Conservation (phyloP, 805 yeast species). For the Geotrichum ghanense region DNA sequence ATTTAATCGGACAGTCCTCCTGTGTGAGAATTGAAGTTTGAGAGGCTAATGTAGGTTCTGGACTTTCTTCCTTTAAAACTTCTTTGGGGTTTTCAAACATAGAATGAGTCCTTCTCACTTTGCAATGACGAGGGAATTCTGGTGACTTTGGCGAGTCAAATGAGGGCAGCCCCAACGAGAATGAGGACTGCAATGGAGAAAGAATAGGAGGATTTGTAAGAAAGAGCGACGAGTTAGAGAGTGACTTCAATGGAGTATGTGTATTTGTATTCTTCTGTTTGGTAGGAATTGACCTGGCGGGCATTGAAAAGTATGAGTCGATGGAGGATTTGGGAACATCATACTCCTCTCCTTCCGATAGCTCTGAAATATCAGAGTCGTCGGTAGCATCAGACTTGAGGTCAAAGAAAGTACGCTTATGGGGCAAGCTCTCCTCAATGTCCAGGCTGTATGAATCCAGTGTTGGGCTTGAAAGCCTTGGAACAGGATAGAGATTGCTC, state of each 20-base stretch:
- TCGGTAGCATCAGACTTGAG: not conserved
- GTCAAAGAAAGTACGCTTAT: not conserved
- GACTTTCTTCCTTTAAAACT: conserved; percentile 28
- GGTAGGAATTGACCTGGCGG: not conserved
- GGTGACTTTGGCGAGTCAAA: not conserved
- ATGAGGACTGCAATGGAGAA: conserved; percentile 8
- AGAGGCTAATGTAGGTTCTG: conserved; percentile 11
- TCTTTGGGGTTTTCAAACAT: conserved; percentile 54
- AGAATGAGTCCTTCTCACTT: conserved; percentile 53
- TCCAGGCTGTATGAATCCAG: not conserved
- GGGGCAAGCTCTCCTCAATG: not conserved
- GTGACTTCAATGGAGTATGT: not conserved
- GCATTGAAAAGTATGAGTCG: not conserved
- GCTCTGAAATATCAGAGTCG: not conserved
- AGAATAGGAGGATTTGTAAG: conserved; percentile 1
- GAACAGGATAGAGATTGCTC: not conserved
- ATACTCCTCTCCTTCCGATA: not conserved
- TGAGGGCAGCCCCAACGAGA: conserved; percentile 9
- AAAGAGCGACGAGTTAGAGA: not conserved
- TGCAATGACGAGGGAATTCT: conserved; percentile 19
- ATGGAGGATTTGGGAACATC: not conserved
- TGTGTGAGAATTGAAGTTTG: conserved; percentile 12
- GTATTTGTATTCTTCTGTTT: not conserved
- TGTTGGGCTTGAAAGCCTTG: not conserved
- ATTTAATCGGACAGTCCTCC: conserved; percentile 25